Evolutionary conservation across 768 basidiomycete species (phyloP), one percentile per base, ranked within the genome.

Genomic region (Trametes elegans): DNA sequence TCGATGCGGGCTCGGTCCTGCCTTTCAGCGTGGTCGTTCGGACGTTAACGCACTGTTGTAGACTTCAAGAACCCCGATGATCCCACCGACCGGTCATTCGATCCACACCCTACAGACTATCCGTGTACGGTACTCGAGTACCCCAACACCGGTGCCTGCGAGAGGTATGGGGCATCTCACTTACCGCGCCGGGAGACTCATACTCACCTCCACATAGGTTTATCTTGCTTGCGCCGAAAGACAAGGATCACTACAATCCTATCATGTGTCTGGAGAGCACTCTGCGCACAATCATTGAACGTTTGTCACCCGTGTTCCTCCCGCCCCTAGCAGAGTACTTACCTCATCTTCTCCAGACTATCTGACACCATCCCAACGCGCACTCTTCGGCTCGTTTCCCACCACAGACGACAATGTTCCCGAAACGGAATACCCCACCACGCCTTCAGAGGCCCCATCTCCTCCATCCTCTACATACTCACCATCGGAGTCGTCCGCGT

Each of bases 191-290:
- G n/a, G n/a, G n/a, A n/a, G n/a, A n/a, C n/a, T n/a, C n/a, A 23
- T 44, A 27, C 50, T 38, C 28, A 49, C 18, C 54, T 26, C 8
- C 29, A 31, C 24, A 11, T 53, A 91, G 89, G 67, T 93, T 84
- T 72, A 79, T 88, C 58, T 77, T 93, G 55, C 78, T 93, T 48
- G 83, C 79, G 39, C 91, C 91, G 27, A 89, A 84, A 64, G 90
- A 93, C 74, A 83, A 83, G 61, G 90, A 93, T 62, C 88, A 92
- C 61, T 93, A 92, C 70, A 87, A 89, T 66, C 91, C 91, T 13
- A 85, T 93, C 52, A 79, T 86, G 76, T 88, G 88, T 64, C 73
- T 93, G 29, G 87, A 90, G 72, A 76, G 78, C 56, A 79, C 85
- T 10, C 70, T 93, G 26, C 78, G 84, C 67, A 83, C 83, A 44